Evolutionary conservation across 208 protist genomes (phyloP).

Genomic region (Acanthamoeba triangularis): DNA sequence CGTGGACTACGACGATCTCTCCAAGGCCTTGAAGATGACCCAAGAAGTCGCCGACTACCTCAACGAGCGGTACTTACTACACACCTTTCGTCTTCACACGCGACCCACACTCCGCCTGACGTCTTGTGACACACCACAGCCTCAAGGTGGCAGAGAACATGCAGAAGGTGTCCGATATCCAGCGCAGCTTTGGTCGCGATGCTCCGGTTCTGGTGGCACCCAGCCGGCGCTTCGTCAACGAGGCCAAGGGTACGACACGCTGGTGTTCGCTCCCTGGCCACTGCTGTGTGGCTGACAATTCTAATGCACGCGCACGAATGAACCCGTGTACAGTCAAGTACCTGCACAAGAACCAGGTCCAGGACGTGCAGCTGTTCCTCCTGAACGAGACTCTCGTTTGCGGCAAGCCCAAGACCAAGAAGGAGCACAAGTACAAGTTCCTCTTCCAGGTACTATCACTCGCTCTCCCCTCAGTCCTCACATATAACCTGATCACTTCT

Average conservation of each 20-base stretch:
- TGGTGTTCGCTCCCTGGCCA: not conserved
- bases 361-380: slow-evolving; percentile 28
- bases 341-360: slow-evolving; percentile 36
- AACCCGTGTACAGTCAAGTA: not conserved
- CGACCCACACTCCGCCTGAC: not conserved
- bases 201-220: slow-evolving; percentile 15
- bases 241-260: not conserved
- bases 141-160: slow-evolving; percentile 63
- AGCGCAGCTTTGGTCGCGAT: slow-evolving; percentile 37
- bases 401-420: slow-evolving; percentile 20
- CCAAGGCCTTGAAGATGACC: slow-evolving; percentile 34
- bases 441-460: slow-evolving; percentile 54
- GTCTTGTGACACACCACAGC: not conserved
- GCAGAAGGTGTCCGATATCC: slow-evolving; percentile 42
- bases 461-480: not conserved
- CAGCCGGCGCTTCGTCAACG: slow-evolving; percentile 37
- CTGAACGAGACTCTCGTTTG: slow-evolving; percentile 33
- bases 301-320: not conserved
- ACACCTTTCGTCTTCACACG: not conserved
- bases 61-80: slow-evolving; percentile 37
- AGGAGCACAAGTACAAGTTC: slow-evolving; percentile 69
- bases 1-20: slow-evolving; percentile 61
- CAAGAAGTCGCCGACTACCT: slow-evolving; percentile 60
- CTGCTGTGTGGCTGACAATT: not conserved
- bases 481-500: not conserved